Evolutionary conservation across 2,329 filamentous ascomycete genomes (phyloP), one percentile per base, ranked within the genome.

Genomic region (Chaetothyriales sp.): DNA sequence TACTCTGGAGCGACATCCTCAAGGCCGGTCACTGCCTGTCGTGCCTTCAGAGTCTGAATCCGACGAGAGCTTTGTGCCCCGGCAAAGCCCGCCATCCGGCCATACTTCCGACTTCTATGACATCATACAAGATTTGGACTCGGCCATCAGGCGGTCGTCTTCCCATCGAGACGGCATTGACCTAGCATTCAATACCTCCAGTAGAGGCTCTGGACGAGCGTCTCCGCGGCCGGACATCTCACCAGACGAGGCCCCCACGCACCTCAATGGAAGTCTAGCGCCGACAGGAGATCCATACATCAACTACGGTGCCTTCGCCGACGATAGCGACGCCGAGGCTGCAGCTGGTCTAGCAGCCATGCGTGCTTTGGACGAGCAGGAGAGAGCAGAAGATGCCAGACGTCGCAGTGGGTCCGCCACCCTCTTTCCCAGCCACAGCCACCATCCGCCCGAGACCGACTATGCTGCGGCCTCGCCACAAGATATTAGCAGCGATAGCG

Each of bases 281-380:
- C 61, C 68, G 3, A 72, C 70, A 3, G 69, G 66, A 3, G 68
- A 70, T 49, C 64, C 71, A 48, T 68, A 69, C 52, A 65, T 70
- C 42, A 70, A 71, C 53, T 70, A 72, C 52, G 69, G 68, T 53
- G 68, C 69, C 5, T 75, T 74, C 58, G 73, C 73, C 55, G 84
- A 90, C 50, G 87, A 93, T 47, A 93, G 87, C 62, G 90, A 96
- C 62, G 80, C 84, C 0, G 90, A 95, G 65, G 90, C 84, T 18
- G 81, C 84, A 42, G 86, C 86, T 53, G 90, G 92, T 15, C 70
- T 93, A 48, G 78, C 85, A 63, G 88, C 88, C 57, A 80, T 96
- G 76, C 80, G 81, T 52, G 79, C 89, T 68, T 88, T 87, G 3
- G 87, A 94, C 54, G 78, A 87, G 64, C 75, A 81, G 63, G 85